These are phyloP conservation scores for Crithidia mellificae DNA, from an alignment of 208 protist species.

Conservation along the genomic window DNA sequence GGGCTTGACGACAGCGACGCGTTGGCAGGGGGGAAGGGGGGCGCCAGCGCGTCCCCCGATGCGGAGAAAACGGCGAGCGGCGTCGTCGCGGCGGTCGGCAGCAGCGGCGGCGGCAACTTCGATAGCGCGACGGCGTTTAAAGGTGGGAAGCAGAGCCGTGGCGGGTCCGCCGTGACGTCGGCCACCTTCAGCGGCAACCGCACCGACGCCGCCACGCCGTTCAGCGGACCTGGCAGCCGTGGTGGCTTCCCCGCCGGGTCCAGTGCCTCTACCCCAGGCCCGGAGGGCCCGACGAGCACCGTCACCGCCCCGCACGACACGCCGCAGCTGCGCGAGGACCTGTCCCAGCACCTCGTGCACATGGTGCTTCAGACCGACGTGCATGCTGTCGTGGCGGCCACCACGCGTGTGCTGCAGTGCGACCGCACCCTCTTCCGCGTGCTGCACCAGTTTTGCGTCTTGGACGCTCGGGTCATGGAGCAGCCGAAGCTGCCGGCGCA, in stretches of 20 bases:
- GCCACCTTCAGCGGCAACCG: not conserved
- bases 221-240: not conserved
- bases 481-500: not conserved
- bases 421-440: constrained; percentile 34
- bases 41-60: not conserved
- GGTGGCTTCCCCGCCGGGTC: not conserved
- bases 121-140: not conserved
- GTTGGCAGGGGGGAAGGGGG: constrained; percentile 2
- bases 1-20: constrained; percentile 25
- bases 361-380: constrained; percentile 36
- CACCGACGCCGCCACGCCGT: not conserved
- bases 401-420: constrained; percentile 30
- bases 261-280: not conserved
- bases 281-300: not conserved
- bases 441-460: constrained; percentile 32
- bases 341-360: constrained; percentile 29
- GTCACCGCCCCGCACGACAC: constrained; percentile 2
- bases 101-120: no score
- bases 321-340: constrained; percentile 25
- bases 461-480: constrained; percentile 11
- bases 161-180: not conserved
- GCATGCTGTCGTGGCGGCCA: constrained; percentile 24
- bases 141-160: not conserved
- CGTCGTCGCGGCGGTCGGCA: not conserved
- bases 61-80: not conserved